Evolutionary conservation across 108 stramenopile genomes (phyloP), one percentile per base, ranked within the genome.

Genomic region (Pseudonitzschia delicatissima): DNA sequence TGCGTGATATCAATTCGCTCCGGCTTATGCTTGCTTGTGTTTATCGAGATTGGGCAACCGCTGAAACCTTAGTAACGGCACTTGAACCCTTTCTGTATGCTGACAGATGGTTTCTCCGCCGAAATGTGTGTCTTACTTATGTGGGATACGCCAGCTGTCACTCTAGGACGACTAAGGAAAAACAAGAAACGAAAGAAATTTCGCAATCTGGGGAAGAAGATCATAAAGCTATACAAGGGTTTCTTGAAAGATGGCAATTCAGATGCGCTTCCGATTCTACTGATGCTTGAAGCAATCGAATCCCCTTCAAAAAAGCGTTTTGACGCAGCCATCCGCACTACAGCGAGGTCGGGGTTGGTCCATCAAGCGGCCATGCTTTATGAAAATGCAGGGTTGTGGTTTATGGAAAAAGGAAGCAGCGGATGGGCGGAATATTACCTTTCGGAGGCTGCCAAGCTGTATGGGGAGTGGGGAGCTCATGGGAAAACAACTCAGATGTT

Each of bases 391-490:
- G 82, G 47, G 12, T 28, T 64, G 0, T 77, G 37, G 18, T 79
- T 83, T 32, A 11, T 51, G 40, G 57, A 65, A 26, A 34, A 63
- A 20, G 47, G 48, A 4, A 75, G 79, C 34, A 33, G 42, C 2
- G 61, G 35, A 40, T 76, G 67, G 78, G 49, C 36, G 17, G 60
- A 66, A 8, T 67, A 64, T 37, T 77, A 79, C 59, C 26, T 79
- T 20, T 36, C 45, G 12, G 57, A 68, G 36, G 75, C 82, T 18
- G 32, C 47, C 27, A 62, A 68, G 18, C 40, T 76, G 35, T 83
- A 76, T 33, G 42, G 47, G 32, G 82, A 83, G 13, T 83, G 79
- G 76, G 78, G 78, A 18, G 82, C 82, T 2, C 18, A 5, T 7
- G 82, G 66, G 1, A 83, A 83, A 51, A 64, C 66, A 2, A 15